Percentiles rank a stretch among this genome's conserved stretches.
Conservation (phyloP, 73 alveolate species). For the Strombidium stylifer region DNA sequence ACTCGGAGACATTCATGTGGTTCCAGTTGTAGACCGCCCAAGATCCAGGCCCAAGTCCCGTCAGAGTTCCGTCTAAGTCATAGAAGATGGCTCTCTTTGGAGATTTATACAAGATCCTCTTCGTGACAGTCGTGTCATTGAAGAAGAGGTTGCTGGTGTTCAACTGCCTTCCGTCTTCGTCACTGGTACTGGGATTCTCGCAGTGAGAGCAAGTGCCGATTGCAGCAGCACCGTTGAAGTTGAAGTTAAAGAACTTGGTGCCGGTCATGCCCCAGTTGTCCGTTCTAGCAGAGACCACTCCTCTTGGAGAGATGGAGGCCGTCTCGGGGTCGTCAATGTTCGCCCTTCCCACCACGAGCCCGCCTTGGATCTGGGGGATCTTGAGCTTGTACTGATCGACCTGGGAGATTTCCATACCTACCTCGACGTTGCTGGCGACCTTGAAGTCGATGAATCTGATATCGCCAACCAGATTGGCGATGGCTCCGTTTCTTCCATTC, state of each 20-base stretch:
- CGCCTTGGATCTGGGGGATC: constrained; percentile 29
- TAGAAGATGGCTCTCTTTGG: constrained; percentile 38
- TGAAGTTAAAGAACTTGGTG: constrained; percentile 56
- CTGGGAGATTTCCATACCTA: constrained; percentile 51
- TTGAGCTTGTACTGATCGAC: constrained; percentile 29
- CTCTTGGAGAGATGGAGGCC: constrained; percentile 23
- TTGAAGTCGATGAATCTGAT: constrained; percentile 49
- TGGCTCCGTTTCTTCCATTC: constrained; percentile 53
- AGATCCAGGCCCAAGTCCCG: constrained; percentile 12
- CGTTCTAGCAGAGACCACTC: constrained; percentile 66
- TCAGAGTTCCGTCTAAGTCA: constrained; percentile 20
- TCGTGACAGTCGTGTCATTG: not conserved
- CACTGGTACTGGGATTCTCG: constrained; percentile 31
- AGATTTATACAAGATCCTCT: constrained; percentile 3
- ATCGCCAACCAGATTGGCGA: constrained; percentile 58
- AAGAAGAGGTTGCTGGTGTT: constrained; percentile 3
- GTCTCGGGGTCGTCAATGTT: constrained; percentile 43
- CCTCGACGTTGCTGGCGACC: constrained; percentile 53
- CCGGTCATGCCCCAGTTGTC: constrained; percentile 59
- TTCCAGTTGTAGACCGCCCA: constrained; percentile 34
- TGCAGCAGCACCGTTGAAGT: constrained; percentile 23
- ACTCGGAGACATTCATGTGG: constrained; percentile 17
- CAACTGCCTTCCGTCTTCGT: constrained; percentile 37
- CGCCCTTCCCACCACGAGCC: constrained; percentile 67
- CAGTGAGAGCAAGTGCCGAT: constrained; percentile 75